Conservation (phyloP, 768 basidiomycete genomes). For the Mycena leptocephala region DNA sequence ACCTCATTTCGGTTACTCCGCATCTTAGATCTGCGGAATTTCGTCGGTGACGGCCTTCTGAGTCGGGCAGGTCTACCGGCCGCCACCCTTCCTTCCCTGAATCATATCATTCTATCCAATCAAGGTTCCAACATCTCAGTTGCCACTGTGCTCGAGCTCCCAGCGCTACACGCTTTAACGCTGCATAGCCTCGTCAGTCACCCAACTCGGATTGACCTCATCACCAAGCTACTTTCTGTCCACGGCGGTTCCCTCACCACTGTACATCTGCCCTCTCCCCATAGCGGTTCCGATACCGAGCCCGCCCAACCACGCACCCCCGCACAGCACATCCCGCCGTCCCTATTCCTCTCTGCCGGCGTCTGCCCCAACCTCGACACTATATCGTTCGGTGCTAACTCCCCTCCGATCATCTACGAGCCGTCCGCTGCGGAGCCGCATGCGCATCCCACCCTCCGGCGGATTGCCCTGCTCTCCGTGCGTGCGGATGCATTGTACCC, state of each 20-base stretch:
- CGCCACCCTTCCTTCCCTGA: slow-evolving; percentile 58
- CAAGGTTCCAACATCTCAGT: slow-evolving; percentile 52
- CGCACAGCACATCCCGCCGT: slow-evolving; percentile 54
- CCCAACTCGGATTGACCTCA: slow-evolving; percentile 37
- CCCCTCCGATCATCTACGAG: slow-evolving; percentile 47
- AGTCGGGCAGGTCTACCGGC: slow-evolving; percentile 27
- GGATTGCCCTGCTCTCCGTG: slow-evolving; percentile 64
- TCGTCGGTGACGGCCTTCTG: slow-evolving; percentile 46
- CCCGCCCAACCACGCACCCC: slow-evolving; percentile 44
- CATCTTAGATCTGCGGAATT: slow-evolving; percentile 64
- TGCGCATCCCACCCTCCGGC: slow-evolving; percentile 57
- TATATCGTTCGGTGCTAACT: slow-evolving; percentile 58
- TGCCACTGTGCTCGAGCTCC: slow-evolving; percentile 59
- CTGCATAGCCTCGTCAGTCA: slow-evolving; percentile 51
- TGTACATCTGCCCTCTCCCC: slow-evolving; percentile 59
- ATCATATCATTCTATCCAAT: slow-evolving; percentile 61
- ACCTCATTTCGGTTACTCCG: slow-evolving; percentile 59
- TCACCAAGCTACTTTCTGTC: slow-evolving; percentile 56
- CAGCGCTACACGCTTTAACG: slow-evolving; percentile 60
- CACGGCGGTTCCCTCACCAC: slow-evolving; percentile 59
- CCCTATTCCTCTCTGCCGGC: slow-evolving; percentile 59
- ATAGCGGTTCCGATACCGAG: slow-evolving; percentile 52
- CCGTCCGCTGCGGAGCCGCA: slow-evolving; percentile 21
- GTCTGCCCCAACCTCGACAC: slow-evolving; percentile 64
- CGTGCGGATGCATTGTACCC: slow-evolving; percentile 61